Evolutionary conservation across 2,329 filamentous ascomycete species (phyloP), one percentile per base, ranked within the genome.

Genomic region (Aspergillus awamori): DNA sequence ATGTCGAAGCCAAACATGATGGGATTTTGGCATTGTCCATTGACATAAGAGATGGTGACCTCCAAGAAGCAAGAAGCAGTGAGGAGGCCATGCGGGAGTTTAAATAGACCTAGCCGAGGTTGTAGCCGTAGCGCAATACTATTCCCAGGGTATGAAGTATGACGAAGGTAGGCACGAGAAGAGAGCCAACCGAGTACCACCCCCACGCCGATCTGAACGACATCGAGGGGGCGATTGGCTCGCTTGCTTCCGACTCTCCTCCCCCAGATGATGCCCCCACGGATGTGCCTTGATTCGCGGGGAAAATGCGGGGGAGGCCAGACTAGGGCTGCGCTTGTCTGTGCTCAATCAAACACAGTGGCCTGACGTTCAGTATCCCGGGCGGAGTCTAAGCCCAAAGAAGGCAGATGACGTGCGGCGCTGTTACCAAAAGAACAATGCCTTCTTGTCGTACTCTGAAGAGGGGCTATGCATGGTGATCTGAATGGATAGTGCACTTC

Each of bases 1-100:
- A 69, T 62, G 52, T 70, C 63, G 33, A 69, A 47, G 6, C 62
- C 58, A 22, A 70, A 30, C 47, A 49, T 49, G 54, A 4, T 53
- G 47, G 6, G 58, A 43, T n/a, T 43, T 49, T 20, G 38, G 43
- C 61, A 62, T 64, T n/a, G n/a, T 58, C 3, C n/a, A 10, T 11
- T 20, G 17, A 13, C 10, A 20, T 5, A 38, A 17, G 17, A 36
- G 17, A 2, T 17, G 51, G 13, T 1, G 5, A 6, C 33, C n/a
- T 6, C 8, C 2, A 13, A 22, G 8, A 4, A 45, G 0, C 8
- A 8, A 43, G 4, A 13, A 15, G 20, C 7, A 30, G 28, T 20
- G 41, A 22, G 17, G 41, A 8, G 11, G 20, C 20, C 20, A 36
- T 36, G 2, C 8, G 20, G 3, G 15, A 6, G 17, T 45, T 13